Evolutionary conservation across 2,329 filamentous ascomycete species (phyloP).

Genomic region (Aspergillus cejpii): DNA sequence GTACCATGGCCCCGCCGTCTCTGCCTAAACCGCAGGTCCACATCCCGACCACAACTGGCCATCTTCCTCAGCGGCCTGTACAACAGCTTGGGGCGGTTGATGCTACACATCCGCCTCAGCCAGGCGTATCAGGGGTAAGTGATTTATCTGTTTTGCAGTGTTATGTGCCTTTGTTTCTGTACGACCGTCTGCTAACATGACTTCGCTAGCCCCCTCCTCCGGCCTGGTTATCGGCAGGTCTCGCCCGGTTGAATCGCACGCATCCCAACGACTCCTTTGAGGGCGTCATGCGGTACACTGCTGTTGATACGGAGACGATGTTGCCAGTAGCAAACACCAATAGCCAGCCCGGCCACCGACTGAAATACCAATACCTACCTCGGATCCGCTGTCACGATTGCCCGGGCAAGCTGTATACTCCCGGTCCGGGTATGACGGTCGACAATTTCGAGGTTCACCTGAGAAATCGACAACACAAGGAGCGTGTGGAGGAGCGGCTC

Average conservation of each 20-base stretch:
- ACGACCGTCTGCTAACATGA: slow-evolving; percentile 3
- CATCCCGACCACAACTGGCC: slow-evolving; percentile 13
- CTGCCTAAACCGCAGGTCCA: slow-evolving; percentile 28
- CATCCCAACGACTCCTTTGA: slow-evolving; percentile 83
- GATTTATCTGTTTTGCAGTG: slow-evolving; percentile 20
- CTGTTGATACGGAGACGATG: slow-evolving; percentile 66
- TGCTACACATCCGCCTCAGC: slow-evolving; percentile 39
- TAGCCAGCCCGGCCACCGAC: slow-evolving; percentile 50
- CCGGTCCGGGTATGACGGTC: slow-evolving; percentile 74
- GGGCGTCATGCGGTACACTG: slow-evolving; percentile 81
- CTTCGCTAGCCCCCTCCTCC: slow-evolving; percentile 66
- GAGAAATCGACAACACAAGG: slow-evolving; percentile 72
- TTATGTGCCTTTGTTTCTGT: too few relatives aligned
- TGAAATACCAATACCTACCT: slow-evolving; percentile 77
- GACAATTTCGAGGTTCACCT: slow-evolving; percentile 91
- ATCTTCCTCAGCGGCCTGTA: slow-evolving; percentile 21
- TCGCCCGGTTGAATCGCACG: slow-evolving; percentile 60
- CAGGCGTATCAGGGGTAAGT: slow-evolving; percentile 42
- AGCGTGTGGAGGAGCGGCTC: slow-evolving; percentile 56
- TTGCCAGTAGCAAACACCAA: slow-evolving; percentile 53
- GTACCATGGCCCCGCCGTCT: slow-evolving; percentile 46
- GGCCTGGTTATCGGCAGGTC: slow-evolving; percentile 70
- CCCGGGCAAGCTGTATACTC: slow-evolving; percentile 87
- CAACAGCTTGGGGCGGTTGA: slow-evolving; percentile 43
- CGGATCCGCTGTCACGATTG: slow-evolving; percentile 89